These are phyloP conservation scores for Akebia trifoliata DNA, from an alignment of 164 flowering plant species.

Conservation along the genomic window DNA sequence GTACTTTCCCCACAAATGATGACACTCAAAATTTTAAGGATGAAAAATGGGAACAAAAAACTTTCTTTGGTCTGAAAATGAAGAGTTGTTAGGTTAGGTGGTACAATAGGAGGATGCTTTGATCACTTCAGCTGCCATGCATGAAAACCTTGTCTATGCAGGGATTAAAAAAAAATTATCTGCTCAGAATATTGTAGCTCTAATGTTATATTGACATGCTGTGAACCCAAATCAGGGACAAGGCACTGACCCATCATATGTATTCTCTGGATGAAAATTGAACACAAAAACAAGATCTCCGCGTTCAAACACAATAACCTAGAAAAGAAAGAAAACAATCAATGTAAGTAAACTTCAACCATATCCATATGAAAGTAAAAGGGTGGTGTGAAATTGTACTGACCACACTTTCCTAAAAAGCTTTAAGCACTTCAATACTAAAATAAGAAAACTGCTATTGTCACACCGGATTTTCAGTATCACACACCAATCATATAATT, in stretches of 20 bases:
- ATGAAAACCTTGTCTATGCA: no score
- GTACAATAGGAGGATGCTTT: not conserved
- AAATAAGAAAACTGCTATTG: no score
- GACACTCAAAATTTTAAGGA: no score
- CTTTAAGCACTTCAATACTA: no score
- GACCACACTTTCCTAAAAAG: no score
- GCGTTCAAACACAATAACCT: slow-evolving; percentile 96
- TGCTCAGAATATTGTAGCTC: not conserved
- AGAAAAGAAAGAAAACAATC: slow-evolving; percentile 10
- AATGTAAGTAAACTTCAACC: slow-evolving; percentile 2
- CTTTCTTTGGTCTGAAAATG: not conserved
- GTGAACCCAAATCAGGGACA: not conserved
- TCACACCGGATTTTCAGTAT: no score
- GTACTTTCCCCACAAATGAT: no score
- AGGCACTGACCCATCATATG: slow-evolving; percentile 73
- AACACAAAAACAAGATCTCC: slow-evolving; percentile 90
- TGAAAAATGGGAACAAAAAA: no score
- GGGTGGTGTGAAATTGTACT: not conserved
- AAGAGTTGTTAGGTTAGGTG: not conserved
- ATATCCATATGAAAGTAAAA: not conserved
- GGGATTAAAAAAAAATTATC: no score
- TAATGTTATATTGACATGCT: not conserved
- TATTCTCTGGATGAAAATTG: slow-evolving; percentile 83
- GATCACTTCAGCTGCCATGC: not conserved
- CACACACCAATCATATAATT: no score